Conservation (phyloP, 106 monocot species). For the Acanthochlamys bracteata region DNA sequence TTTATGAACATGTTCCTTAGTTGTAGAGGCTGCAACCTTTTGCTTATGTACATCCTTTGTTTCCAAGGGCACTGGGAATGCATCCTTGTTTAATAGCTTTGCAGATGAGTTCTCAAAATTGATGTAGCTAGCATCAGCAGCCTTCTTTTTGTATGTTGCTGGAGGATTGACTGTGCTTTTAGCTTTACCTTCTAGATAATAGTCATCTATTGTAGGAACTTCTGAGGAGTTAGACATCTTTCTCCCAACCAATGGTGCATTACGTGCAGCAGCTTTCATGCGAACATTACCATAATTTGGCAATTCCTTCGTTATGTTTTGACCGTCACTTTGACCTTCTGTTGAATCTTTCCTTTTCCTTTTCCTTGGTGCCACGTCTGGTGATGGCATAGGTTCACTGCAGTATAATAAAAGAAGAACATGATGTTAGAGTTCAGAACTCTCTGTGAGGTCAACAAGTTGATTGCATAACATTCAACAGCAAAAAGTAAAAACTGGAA, state of each 20-base stretch:
- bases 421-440: too few species aligned
- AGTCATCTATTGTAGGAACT: conserved; percentile 26
- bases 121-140: conserved; percentile 16
- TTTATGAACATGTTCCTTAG: conserved; percentile 28
- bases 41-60: conserved; percentile 40
- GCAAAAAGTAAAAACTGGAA: too few species aligned
- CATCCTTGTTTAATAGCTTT: conserved; percentile 37
- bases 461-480: too few species aligned
- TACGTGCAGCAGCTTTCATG: conserved; percentile 63
- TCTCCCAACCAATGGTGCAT: conserved; percentile 37
- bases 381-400: conserved; percentile 63
- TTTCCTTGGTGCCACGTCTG: conserved; percentile 57
- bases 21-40: conserved; percentile 20
- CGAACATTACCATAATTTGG: conserved; percentile 25
- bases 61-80: conserved; percentile 22
- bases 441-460: too few species aligned
- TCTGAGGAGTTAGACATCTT: conserved; percentile 24
- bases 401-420: neutral
- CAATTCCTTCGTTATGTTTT: conserved; percentile 21
- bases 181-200: conserved; percentile 51
- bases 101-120: conserved; percentile 26
- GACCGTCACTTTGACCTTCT: conserved; percentile 19
- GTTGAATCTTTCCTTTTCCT: conserved; percentile 77
- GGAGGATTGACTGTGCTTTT: conserved; percentile 34
- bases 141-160: conserved; percentile 28